Evolutionary conservation across 495 filamentous ascomycete species (phyloP), one percentile per base, ranked within the genome.

Genomic region (Hyphodiscus hymeniophilus): DNA sequence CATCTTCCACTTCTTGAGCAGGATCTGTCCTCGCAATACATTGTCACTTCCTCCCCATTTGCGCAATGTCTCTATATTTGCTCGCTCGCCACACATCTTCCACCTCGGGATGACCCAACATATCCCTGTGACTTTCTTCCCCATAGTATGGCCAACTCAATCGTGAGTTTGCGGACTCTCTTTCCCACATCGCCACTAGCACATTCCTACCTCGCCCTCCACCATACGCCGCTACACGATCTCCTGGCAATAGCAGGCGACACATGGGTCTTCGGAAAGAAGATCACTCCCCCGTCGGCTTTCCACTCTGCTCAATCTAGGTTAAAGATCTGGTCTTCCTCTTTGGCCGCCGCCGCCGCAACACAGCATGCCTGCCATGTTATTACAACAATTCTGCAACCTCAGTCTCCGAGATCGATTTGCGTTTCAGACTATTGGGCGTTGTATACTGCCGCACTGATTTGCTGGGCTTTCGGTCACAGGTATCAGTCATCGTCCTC

Each of bases 401-500:
- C 12, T 34, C 20, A 33, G 3, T 15, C 12, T 8, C 22, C 35
- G 16, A 38, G 3, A 1, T 13, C 5, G 2, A 15, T 38, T 24
- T 39, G 44, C 41, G 45, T 60, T 15, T 47, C 48, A 7, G 48
- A 58, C 42, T 58, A 60, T 45, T 60, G 58, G 58, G 46, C 44
- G 11, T 12, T 57, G 2, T 60, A 55, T 24, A 38, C 50, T 11
- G 47, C 51, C 7, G 33, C 58, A 7, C 42, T 60, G 16, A 58
- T 57, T 10, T 52, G 51, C 46, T 60, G 58, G 58, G 54, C 58
- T 7, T 60, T 60, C 40, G 54, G 58, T 3, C 48, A 57, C n/a
- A 51, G 55, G 2, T 45, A 39, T 36, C 55, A 55, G 15, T 42
- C 24, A n/a, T 44, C 38, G 7, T 36, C 34, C 5, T 21, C 49